Evolutionary conservation across 2,329 filamentous ascomycete species (phyloP), one percentile per base, ranked within the genome.

Genomic region (Ascochyta pisi): DNA sequence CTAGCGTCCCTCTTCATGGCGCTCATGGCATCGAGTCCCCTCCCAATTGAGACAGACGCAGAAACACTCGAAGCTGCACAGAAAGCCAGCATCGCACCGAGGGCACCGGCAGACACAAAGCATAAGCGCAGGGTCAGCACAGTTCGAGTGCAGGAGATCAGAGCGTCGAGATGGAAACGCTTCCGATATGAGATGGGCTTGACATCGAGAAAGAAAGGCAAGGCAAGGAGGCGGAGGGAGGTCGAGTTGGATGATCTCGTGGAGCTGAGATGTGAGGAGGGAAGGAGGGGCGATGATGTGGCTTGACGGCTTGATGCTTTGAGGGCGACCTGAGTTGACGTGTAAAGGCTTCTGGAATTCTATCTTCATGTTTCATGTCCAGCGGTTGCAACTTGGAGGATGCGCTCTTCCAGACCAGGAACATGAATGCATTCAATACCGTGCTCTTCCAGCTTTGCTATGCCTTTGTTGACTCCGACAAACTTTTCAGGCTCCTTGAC

Each of bases 401-500:
- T 98, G 52, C 94, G 88, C 31, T 85, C 81, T 71, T 97, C 91
- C 50, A 97, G 72, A 0, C 92, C 94, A 16, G 80, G 66, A 3
- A 97, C 84, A 73, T 89, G 85, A 38, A 90, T 78, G 61, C 94
- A 91, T 40, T 86, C 76, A 47, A 99, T 84, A 0, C 92, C 92
- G 4, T 86, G 87, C 41, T 85, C 84, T 65, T 88, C 83, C 52
- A 99, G 79, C 71, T 85, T 88, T 64, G 76, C 79, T 66, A 87
- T 86, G 7, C 92, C 92, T 54, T 88, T 84, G 62, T 96, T 98
- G 57, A 89, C 83, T 6, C 86, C 87, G 16, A 98, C 91, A 77
- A 98, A 99, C 29, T 86, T 96, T 67, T 90, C 89, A 0, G 95
- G 95, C 77, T 99, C 95, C 65, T 88, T 83, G 0, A 96, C 90